phyloP scores from a whole-genome alignment of 1,284 basidiomycete genomes.

The Cutaneotrichosporon sp. region DNA sequence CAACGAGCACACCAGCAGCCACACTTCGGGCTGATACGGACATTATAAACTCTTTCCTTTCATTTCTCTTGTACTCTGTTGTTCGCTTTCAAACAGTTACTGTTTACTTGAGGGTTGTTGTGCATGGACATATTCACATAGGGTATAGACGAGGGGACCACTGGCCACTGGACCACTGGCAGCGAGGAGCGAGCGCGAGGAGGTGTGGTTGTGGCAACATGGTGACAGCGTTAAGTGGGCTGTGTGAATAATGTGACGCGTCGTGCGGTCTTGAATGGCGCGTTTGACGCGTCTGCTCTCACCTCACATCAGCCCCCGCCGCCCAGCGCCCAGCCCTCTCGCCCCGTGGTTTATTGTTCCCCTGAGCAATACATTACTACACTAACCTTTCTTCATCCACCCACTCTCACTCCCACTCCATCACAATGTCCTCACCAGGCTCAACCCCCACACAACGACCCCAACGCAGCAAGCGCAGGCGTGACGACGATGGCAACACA shows the following conservation, averaged over 20 bases:
- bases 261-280: not conserved
- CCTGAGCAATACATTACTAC: slow-evolving; percentile 11
- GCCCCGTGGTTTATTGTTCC: not conserved
- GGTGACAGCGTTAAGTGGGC: not conserved
- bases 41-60: not conserved
- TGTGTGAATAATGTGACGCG: not conserved
- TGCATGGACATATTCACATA: slow-evolving; percentile 1
- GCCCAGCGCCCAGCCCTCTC: not conserved
- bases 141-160: too few relatives aligned
- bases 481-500: not conserved
- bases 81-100: not conserved
- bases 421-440: slow-evolving; percentile 28
- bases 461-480: slow-evolving; percentile 21
- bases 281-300: not conserved
- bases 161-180: too few relatives aligned
- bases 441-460: not conserved
- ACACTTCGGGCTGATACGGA: not conserved
- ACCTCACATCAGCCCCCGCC: not conserved
- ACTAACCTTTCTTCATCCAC: not conserved
- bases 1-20: slow-evolving; percentile 1
- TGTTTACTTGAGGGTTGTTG: slow-evolving; percentile 3
- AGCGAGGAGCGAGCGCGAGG: too few relatives aligned
- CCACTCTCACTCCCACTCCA: slow-evolving; percentile 13
- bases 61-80: slow-evolving; percentile 5
- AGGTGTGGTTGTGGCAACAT: not conserved